phyloP scores from a whole-genome alignment of 345 rosid species.

The Pistacia integerrima region DNA sequence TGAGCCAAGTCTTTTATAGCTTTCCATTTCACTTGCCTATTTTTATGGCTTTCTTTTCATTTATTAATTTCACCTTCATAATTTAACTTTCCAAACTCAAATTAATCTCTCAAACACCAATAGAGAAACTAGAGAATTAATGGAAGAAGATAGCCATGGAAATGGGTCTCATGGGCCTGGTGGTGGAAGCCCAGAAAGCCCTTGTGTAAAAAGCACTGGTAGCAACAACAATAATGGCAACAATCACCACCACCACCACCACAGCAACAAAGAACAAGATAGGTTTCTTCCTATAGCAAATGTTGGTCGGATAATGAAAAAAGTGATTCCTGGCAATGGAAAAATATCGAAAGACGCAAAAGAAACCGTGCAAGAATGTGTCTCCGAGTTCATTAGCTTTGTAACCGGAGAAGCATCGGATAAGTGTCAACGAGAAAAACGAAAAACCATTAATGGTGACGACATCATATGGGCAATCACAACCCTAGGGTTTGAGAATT shows the following conservation, averaged over 20 bases:
- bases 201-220: constrained; percentile 34
- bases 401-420: constrained; percentile 75
- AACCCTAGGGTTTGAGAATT: constrained; percentile 70
- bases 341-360: constrained; percentile 75
- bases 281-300: constrained; percentile 73
- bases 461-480: constrained; percentile 81
- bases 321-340: constrained; percentile 62
- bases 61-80: constrained; percentile 12
- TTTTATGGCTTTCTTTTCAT: constrained; percentile 40
- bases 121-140: constrained; percentile 15
- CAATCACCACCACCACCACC: constrained; percentile 13
- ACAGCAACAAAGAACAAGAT: constrained; percentile 60
- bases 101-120: constrained; percentile 19
- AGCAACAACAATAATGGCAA: constrained; percentile 19
- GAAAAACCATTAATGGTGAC: constrained; percentile 75
- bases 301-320: constrained; percentile 80
- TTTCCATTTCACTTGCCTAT: constrained; percentile 42
- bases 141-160: constrained; percentile 64
- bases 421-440: constrained; percentile 69
- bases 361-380: constrained; percentile 78
- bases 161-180: constrained; percentile 27
- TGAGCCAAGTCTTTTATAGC: constrained; percentile 23
- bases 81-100: neutral
- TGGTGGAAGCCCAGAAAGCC: constrained; percentile 56
- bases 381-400: constrained; percentile 75